phyloP scores from a whole-genome alignment of 257 asterid species.

The Linderniella brevidens region DNA sequence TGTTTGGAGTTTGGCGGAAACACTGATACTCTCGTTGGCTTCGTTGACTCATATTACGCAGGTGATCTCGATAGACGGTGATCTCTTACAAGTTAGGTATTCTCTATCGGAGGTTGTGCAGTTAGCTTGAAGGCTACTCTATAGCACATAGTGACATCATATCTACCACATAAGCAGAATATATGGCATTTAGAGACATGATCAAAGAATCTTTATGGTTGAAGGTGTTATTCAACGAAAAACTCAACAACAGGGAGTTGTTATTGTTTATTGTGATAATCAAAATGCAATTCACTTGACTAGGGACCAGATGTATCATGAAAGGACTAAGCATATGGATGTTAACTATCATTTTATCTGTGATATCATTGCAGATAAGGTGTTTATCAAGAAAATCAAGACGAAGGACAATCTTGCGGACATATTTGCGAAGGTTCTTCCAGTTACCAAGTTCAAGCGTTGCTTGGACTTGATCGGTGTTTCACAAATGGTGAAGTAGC shows the following conservation, averaged over 20 bases:
- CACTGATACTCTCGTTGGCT: not conserved
- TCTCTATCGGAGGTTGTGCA: not conserved
- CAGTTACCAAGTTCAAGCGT: not conserved
- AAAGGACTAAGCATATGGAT: not conserved
- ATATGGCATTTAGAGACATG: not conserved
- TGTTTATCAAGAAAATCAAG: not conserved
- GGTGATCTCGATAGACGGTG: not conserved
- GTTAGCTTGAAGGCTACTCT: not conserved
- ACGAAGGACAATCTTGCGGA: not conserved
- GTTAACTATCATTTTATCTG: not conserved
- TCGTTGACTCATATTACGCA: not conserved
- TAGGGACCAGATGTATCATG: not conserved
- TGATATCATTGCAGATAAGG: not conserved
- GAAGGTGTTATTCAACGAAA: not conserved
- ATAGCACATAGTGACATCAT: not conserved
- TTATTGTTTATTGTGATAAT: not conserved
- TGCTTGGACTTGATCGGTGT: not conserved
- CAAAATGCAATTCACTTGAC: not conserved
- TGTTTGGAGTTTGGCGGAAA: not conserved
- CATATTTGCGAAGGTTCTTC: not conserved
- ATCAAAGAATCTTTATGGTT: not conserved
- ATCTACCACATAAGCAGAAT: not conserved
- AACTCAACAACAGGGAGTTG: not conserved
- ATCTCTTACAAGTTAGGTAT: not conserved
- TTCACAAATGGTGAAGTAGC: not conserved